phyloP scores from a whole-genome alignment of 441 rosid genomes.

The Raphanus hybrid region DNA sequence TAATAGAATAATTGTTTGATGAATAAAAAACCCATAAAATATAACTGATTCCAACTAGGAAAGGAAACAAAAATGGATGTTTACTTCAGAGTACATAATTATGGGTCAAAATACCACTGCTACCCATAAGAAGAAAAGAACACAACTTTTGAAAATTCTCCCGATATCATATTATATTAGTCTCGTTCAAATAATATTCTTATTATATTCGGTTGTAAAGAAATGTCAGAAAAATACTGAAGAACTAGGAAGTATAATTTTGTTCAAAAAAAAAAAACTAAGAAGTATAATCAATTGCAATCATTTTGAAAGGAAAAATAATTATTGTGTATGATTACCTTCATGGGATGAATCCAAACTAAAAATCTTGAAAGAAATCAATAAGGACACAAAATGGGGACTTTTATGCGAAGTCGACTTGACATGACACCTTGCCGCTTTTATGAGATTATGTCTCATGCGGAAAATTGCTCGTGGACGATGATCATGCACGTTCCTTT shows the following conservation, averaged over 20 bases:
- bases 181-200: background rate
- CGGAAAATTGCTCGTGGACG: constrained; percentile 9
- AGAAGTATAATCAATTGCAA: background rate
- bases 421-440: background rate
- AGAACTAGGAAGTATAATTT: background rate
- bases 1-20: too few species aligned
- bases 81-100: background rate
- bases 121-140: background rate
- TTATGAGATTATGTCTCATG: constrained; percentile 9
- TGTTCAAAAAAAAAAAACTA: background rate
- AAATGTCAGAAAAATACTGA: background rate
- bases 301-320: background rate
- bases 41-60: background rate
- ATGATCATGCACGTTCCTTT: constrained; percentile 21
- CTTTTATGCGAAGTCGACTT: background rate
- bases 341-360: background rate
- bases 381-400: background rate
- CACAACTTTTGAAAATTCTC: background rate
- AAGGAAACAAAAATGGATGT: background rate
- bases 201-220: background rate
- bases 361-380: background rate
- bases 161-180: background rate
- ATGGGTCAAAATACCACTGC: background rate
- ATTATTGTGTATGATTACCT: background rate
- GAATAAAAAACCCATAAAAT: background rate